phyloP scores from a whole-genome alignment of 2,329 filamentous ascomycete species.

The Pleurostoma richardsiae region DNA sequence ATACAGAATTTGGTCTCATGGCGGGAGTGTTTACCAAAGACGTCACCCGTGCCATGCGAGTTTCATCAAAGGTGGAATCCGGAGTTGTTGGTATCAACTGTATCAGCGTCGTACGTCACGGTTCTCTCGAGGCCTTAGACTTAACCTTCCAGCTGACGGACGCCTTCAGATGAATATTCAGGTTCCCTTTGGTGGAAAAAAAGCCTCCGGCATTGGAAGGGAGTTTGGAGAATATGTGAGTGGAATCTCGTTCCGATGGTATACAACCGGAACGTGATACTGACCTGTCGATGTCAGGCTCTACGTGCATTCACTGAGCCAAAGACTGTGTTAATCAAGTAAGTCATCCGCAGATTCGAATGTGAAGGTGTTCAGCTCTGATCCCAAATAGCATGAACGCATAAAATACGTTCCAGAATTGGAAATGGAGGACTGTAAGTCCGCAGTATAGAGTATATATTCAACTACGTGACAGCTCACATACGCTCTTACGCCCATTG shows the following conservation, averaged over 20 bases:
- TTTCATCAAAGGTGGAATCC: slow-evolving; percentile 52
- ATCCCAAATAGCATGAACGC: too few species aligned
- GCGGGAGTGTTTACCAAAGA: slow-evolving; percentile 55
- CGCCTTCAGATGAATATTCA: slow-evolving; percentile 12
- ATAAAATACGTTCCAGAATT: too few species aligned
- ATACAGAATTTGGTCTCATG: slow-evolving; percentile 40
- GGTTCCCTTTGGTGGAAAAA: slow-evolving; percentile 44
- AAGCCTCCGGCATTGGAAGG: slow-evolving; percentile 42
- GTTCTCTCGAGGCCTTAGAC: background rate
- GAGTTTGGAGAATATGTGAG: slow-evolving; percentile 38
- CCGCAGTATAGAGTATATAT: too few species aligned
- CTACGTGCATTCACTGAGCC: slow-evolving; percentile 42
- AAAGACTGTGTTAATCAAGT: slow-evolving; percentile 44
- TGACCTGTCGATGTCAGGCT: slow-evolving; percentile 33
- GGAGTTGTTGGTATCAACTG: slow-evolving; percentile 68
- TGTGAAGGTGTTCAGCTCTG: too few species aligned
- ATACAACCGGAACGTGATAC: too few species aligned
- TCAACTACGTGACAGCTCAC: too few species aligned
- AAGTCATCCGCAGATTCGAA: too few species aligned
- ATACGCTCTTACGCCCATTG: too few species aligned
- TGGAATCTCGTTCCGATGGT: too few species aligned
- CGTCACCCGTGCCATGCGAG: slow-evolving; percentile 55
- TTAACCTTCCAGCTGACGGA: background rate
- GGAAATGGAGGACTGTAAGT: too few species aligned
- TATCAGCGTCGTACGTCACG: slow-evolving; percentile 25